These are phyloP conservation scores for Zea mays DNA, from an alignment of 176 grass and related monocot genomes.

Conservation along the genomic window DNA sequence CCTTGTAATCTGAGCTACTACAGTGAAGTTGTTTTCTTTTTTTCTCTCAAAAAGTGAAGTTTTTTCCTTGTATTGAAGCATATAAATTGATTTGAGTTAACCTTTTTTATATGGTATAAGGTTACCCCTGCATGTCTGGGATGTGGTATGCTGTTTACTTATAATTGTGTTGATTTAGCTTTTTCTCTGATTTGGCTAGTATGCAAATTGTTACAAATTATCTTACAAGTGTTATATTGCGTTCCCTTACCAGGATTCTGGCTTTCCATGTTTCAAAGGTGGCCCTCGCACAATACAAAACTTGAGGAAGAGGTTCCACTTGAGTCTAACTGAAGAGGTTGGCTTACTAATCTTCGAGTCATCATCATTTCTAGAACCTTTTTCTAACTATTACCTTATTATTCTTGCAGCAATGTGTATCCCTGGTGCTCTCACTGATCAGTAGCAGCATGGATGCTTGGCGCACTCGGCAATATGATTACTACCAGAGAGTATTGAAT, in stretches of 20 bases:
- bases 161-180: background rate
- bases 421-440: constrained; percentile 94
- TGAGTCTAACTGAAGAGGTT: constrained; percentile 98
- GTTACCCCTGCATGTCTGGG: background rate
- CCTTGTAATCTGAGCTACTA: background rate
- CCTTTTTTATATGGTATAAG: background rate
- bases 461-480: constrained; percentile 96
- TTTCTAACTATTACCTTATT: constrained; percentile 29
- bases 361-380: background rate
- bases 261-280: constrained; percentile 97
- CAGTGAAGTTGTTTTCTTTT: background rate
- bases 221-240: constrained; percentile 23
- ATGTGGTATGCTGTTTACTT: background rate
- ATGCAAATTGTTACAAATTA: background rate
- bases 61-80: constrained; percentile 3
- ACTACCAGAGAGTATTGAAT: constrained; percentile 95
- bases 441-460: constrained; percentile 99
- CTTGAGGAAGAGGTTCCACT: constrained; percentile 96
- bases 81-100: background rate
- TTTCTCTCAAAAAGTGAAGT: background rate
- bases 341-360: constrained; percentile 19
- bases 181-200: constrained; percentile 20
- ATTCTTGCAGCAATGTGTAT: constrained; percentile 94
- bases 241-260: constrained; percentile 69
- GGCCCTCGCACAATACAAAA: constrained; percentile 91